These are phyloP conservation scores for Hyaloscypha hepaticicola DNA, from an alignment of 495 filamentous ascomycete species.

Conservation along the genomic window DNA sequence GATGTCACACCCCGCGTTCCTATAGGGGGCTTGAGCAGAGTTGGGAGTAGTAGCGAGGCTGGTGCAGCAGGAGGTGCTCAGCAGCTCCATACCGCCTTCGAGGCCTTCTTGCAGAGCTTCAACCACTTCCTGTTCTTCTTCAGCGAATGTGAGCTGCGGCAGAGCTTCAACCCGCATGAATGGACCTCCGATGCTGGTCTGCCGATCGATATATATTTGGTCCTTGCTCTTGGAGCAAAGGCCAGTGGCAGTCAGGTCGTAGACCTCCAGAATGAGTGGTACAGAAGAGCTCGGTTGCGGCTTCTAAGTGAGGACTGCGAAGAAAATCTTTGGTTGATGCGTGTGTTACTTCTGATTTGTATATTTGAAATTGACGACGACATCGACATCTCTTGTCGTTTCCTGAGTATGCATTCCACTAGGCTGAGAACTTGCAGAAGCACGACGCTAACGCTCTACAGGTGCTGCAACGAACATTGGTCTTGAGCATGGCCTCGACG, in stretches of 20 bases:
- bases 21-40: not conserved
- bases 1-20: not conserved
- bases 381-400: not conserved
- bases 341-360: conserved; percentile 1
- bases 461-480: not conserved
- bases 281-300: not conserved
- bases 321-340: not conserved
- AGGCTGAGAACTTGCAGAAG: not conserved
- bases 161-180: not conserved
- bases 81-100: not conserved
- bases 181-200: not conserved
- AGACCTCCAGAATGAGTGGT: not conserved
- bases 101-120: not conserved
- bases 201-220: not conserved
- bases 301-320: not conserved
- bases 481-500: not conserved
- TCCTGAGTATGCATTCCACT: not conserved
- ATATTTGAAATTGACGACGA: conserved; percentile 2
- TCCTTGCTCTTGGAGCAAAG: conserved; percentile 3
- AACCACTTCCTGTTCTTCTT: not conserved
- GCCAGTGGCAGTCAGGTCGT: not conserved
- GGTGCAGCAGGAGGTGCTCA: not conserved
- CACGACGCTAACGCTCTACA: not conserved
- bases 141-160: not conserved
- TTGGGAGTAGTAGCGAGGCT: not conserved